Evolutionary conservation across 2,329 filamentous ascomycete species (phyloP), one percentile per base, ranked within the genome.

Genomic region (Tolypocladium tropicale): DNA sequence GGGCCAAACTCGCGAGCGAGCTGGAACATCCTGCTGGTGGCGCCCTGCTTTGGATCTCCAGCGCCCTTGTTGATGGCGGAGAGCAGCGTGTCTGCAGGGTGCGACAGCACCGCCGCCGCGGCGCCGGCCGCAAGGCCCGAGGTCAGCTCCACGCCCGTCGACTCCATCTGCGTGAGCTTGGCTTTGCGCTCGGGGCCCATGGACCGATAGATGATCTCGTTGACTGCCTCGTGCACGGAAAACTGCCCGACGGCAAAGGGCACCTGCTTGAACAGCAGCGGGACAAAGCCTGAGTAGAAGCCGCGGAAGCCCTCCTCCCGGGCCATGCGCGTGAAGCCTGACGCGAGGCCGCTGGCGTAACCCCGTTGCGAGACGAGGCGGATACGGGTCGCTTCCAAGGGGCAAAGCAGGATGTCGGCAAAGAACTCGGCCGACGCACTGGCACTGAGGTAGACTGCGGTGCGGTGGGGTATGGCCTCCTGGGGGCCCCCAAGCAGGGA

Each of bases 221-320:
- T 84, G 64, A 88, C 89, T 67, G 89, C 93, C 77, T 96, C 91
- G 79, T 90, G 94, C 55, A 93, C 90, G 63, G 92, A 89, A 78
- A 96, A 96, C 78, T 96, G 95, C 71, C 90, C 85, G 75, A 95
- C 90, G 63, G 91, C 95, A 77, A 95, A 96, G 21, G 91, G 91
- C 55, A 96, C 86, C 80, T 94, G 89, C 76, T 93, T 92, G 76
- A 89, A 90, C 61, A 91, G 79, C 64, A 93, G 85, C 32, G 89
- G 89, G 54, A 91, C 87, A 74, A 96, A 95, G 62, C 91, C 91
- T 61, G 89, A 90, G 80, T 95, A 95, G 77, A 96, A 93, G 59
- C 89, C 91, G 64, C 81, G 82, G 58, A 92, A 57, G 67, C 90
- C 89, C 73, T 94, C 89, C 65, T 83, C 85, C 69, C 83, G 84